Base-by-base conservation (phyloP, 768 basidiomycete species). In the Trametes meyenii region DNA sequence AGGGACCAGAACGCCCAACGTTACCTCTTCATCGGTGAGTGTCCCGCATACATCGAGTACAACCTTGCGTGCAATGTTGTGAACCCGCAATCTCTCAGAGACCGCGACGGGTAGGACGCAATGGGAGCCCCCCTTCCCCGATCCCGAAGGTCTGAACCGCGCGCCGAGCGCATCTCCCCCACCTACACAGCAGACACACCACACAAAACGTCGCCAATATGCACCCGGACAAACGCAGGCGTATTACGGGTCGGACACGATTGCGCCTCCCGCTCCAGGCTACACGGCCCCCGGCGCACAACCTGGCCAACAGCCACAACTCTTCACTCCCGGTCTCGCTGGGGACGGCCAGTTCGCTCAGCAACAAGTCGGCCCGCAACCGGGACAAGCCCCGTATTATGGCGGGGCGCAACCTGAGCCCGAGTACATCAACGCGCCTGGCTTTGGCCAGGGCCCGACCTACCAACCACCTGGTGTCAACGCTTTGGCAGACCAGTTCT, bases 161-260 rank as follows among this genome's bases (percentile, higher is more conserved):
- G 80, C 77, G 19, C 76, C 77, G 14, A 77, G 81, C 3, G 74
- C 77, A 21, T 79, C 84, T 33, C 79, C 84, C 24, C 76, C 79
- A 16, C 71, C 73, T 2, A 55, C 66, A n/a, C 46, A 42, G 23
- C 73, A 11, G 26, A 2, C 46, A 6, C 79, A 83, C 65, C 57
- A 78, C 55, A 39, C 53, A 40, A 90, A 92, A 76, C 89, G 93
- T 67, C 88, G 96, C 46, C 94, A 96, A 74, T 98, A 98, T 73
- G 96, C 96, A 50, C 87, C 92, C 3, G 95, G 92, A 12, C 95
- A 97, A 75, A 94, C 94, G 1, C 92, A 94, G 70, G 93, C 84
- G 2, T 95, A 95, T 73, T 93, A 93, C 66, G 84, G 86, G 38
- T 71, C 76, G 12, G 79, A 80, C 26, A 77, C 76, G 3, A 66